These are phyloP conservation scores for Ilyonectria mors-panacis DNA, from an alignment of 2,329 filamentous ascomycete genomes.

Conservation along the genomic window DNA sequence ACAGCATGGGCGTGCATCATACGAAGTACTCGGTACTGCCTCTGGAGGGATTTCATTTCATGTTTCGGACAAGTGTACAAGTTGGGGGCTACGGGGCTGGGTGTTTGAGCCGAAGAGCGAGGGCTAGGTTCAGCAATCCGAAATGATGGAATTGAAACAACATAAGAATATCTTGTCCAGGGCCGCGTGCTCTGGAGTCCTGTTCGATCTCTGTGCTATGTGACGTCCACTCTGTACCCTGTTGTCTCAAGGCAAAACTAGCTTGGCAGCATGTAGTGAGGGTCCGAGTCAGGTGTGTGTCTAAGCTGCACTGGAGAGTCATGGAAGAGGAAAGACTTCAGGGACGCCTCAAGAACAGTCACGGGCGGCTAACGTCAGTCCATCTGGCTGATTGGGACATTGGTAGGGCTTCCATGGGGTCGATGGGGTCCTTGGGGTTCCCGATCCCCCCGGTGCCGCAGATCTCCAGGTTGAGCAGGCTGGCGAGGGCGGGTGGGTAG, in stretches of 20 bases:
- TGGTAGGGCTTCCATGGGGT: conserved; percentile 9
- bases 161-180: background rate
- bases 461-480: conserved; percentile 23
- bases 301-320: background rate
- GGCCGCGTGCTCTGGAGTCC: background rate
- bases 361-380: background rate
- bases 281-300: background rate
- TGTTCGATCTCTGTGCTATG: background rate
- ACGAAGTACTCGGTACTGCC: conserved; percentile 15
- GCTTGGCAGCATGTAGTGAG: background rate
- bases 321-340: background rate
- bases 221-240: background rate
- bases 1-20: conserved; percentile 1
- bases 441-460: conserved; percentile 17
- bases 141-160: conserved; percentile 10
- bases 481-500: conserved; percentile 24
- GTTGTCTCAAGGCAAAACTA: conserved; percentile 20
- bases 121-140: conserved; percentile 7
- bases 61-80: conserved; percentile 10
- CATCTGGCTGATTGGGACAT: background rate
- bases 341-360: conserved; percentile 12
- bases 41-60: conserved; percentile 14
- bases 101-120: background rate
- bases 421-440: background rate
- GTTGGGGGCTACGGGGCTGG: background rate